Percentiles rank a stretch among this genome's conserved stretches.
phyloP scores from a whole-genome alignment of 495 filamentous ascomycete genomes.

The Astrothelium subdiscretum region DNA sequence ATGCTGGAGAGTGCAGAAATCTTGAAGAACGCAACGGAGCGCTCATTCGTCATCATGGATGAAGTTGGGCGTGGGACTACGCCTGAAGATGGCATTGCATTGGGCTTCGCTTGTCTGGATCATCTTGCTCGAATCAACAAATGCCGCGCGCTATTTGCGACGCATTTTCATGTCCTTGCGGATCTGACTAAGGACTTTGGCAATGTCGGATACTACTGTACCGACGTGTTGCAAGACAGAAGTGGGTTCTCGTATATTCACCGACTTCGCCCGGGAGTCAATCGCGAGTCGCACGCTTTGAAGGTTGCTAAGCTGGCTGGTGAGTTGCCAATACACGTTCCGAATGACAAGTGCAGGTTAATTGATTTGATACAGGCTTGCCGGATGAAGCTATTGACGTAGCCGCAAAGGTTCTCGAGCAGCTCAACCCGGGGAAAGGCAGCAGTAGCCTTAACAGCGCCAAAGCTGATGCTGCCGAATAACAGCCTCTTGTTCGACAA shows the following conservation, averaged over 20 bases:
- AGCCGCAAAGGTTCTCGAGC: conserved; percentile 25
- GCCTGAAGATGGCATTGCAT: conserved; percentile 76
- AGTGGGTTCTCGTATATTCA: conserved; percentile 78
- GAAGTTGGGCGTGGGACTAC: conserved; percentile 92
- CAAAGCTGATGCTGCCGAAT: too few species aligned
- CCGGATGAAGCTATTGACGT: conserved; percentile 32
- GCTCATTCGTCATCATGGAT: conserved; percentile 96
- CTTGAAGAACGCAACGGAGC: conserved; percentile 49
- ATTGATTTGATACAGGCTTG: conserved; percentile 22
- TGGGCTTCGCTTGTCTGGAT: conserved; percentile 78
- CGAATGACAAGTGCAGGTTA: background rate
- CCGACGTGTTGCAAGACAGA: conserved; percentile 64
- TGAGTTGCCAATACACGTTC: conserved; percentile 4
- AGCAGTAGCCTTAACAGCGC: too few species aligned
- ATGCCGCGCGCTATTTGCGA: conserved; percentile 80
- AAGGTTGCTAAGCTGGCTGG: conserved; percentile 86
- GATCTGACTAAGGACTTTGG: conserved; percentile 60
- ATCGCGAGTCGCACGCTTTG: conserved; percentile 75
- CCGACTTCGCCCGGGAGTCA: conserved; percentile 67
- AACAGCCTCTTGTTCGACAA: too few species aligned
- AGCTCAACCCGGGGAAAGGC: too few species aligned
- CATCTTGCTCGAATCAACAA: conserved; percentile 66
- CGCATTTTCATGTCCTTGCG: conserved; percentile 79
- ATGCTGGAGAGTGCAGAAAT: conserved; percentile 70
- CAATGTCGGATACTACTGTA: conserved; percentile 72